Evolutionary conservation across 257 asterid species (phyloP).

Genomic region (Solanum bukasovii): DNA sequence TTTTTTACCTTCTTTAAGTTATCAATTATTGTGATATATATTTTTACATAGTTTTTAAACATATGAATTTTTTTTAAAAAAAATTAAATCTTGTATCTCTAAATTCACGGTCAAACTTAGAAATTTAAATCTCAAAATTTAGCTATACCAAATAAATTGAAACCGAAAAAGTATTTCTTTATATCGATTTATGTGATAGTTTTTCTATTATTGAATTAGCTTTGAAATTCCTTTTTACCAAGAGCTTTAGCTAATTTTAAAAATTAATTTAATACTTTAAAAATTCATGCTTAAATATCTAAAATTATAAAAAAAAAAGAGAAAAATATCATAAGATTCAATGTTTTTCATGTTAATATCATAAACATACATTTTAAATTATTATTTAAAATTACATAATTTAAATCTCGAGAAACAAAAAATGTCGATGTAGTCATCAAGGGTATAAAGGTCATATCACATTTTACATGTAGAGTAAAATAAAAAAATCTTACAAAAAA

Average conservation of each 20-base stretch:
- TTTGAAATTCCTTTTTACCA: neutral
- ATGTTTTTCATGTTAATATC: too few relatives aligned
- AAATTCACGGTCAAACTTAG: neutral
- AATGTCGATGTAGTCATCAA: neutral
- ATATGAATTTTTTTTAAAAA: too few relatives aligned
- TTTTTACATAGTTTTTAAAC: neutral
- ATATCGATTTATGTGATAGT: neutral
- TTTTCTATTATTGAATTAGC: neutral
- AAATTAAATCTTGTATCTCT: too few relatives aligned
- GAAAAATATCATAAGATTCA: too few relatives aligned
- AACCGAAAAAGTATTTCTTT: too few relatives aligned
- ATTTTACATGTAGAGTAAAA: neutral
- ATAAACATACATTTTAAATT: neutral
- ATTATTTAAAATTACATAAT: too few relatives aligned
- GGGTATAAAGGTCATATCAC: neutral
- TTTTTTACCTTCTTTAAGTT: too few relatives aligned
- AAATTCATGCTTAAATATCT: neutral
- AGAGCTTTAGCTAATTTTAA: too few relatives aligned
- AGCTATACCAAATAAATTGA: neutral
- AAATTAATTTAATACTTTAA: too few relatives aligned
- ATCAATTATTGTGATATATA: too few relatives aligned
- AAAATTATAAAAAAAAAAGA: too few relatives aligned
- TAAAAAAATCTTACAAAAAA: neutral
- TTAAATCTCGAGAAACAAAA: too few relatives aligned
- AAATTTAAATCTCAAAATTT: neutral